A percentile compares a stretch with the other conserved stretches of the same genome.
phyloP scores from a whole-genome alignment of 1,139 yeast genomes.

The Yamadazyma buinensis region DNA sequence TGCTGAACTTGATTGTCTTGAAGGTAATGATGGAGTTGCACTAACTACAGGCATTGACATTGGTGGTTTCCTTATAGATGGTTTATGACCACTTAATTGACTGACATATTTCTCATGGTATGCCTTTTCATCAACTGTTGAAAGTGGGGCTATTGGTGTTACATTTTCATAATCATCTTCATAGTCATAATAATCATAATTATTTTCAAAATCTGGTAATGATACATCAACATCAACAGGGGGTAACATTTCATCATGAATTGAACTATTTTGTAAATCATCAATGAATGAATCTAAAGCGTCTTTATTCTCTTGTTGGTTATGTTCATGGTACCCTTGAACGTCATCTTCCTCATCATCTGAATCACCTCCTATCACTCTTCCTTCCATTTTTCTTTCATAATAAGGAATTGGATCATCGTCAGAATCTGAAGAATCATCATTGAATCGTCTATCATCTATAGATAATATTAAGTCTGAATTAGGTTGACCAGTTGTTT shows the following conservation, averaged over 20 bases:
- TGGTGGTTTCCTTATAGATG: constrained; percentile 25
- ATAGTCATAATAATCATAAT: constrained; percentile 16
- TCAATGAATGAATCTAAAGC: constrained; percentile 35
- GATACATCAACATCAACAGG: constrained; percentile 21
- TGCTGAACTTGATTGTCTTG: too few relatives aligned
- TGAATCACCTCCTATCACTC: neutral
- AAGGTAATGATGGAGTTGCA: too few relatives aligned
- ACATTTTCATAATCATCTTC: constrained; percentile 11
- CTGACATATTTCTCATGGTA: constrained; percentile 29
- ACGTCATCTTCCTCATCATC: constrained; percentile 3
- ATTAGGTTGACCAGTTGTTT: neutral
- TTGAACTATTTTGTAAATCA: constrained; percentile 29
- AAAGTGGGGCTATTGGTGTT: constrained; percentile 30
- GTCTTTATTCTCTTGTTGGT: constrained; percentile 9
- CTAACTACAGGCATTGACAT: neutral
- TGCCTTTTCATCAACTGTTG: constrained; percentile 18
- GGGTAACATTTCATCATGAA: constrained; percentile 17
- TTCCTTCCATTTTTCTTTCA: constrained; percentile 8
- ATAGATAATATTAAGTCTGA: constrained; percentile 14
- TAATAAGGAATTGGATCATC: constrained; percentile 17
- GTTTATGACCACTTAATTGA: constrained; percentile 26
- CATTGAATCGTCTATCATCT: constrained; percentile 8
- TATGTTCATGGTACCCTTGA: neutral
- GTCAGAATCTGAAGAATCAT: constrained; percentile 10
- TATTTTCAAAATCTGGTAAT: constrained; percentile 27